Percentiles rank a stretch among this genome's conserved stretches.
These are phyloP conservation scores for Saturnispora saitoi DNA, from an alignment of 805 yeast species.

Conservation along the genomic window DNA sequence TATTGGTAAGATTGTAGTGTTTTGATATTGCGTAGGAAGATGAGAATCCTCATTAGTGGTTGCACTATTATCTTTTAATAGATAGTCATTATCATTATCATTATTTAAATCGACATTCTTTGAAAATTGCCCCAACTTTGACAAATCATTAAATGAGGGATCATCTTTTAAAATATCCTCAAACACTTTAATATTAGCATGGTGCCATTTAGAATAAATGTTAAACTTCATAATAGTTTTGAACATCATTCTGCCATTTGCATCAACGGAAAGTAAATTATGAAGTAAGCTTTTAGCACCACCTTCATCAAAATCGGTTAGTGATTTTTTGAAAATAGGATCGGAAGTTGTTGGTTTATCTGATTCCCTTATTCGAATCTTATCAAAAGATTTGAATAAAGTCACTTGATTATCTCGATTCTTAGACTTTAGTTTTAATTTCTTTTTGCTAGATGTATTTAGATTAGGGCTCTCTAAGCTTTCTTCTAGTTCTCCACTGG, in stretches of 20 bases:
- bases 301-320: slow-evolving; percentile 55
- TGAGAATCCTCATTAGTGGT: neutral
- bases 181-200: neutral
- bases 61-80: neutral
- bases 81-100: neutral
- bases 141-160: slow-evolving; percentile 2
- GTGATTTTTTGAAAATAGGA: slow-evolving; percentile 48
- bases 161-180: slow-evolving; percentile 3
- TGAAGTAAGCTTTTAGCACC: slow-evolving; percentile 47
- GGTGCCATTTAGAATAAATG: slow-evolving; percentile 8
- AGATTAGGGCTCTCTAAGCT: slow-evolving; percentile 16
- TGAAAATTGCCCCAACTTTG: neutral
- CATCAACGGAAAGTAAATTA: slow-evolving; percentile 40
- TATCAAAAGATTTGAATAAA: slow-evolving; percentile 25
- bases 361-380: slow-evolving; percentile 35
- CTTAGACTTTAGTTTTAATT: slow-evolving; percentile 11
- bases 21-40: neutral
- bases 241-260: slow-evolving; percentile 40
- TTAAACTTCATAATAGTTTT: slow-evolving; percentile 32
- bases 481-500: slow-evolving; percentile 13
- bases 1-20: neutral
- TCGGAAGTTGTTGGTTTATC: slow-evolving; percentile 45
- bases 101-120: neutral
- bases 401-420: neutral
- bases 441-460: slow-evolving; percentile 16